phyloP scores from a whole-genome alignment of 805 yeast genomes.

The Cyberlindnera sargentensis region DNA sequence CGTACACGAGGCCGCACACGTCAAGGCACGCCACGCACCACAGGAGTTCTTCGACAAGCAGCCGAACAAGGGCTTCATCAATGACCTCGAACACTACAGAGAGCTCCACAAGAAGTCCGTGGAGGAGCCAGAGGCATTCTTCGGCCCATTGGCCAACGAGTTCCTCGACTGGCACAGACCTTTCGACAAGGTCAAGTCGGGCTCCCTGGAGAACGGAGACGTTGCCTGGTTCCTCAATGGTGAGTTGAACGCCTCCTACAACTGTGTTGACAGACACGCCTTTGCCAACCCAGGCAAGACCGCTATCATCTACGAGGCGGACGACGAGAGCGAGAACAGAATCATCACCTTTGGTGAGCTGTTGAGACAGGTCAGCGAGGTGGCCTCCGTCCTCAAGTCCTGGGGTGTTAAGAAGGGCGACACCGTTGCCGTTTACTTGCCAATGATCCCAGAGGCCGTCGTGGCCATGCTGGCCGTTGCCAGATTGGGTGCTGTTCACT shows the following conservation, averaged over 20 bases:
- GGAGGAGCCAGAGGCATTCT: slow-evolving; percentile 72
- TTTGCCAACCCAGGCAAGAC: slow-evolving; percentile 75
- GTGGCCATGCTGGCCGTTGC: slow-evolving; percentile 90
- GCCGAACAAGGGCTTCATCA: slow-evolving; percentile 26
- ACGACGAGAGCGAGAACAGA: slow-evolving; percentile 70
- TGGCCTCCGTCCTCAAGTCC: slow-evolving; percentile 74
- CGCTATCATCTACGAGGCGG: slow-evolving; percentile 90
- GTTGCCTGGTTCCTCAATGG: slow-evolving; percentile 94
- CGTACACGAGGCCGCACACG: slow-evolving; percentile 34
- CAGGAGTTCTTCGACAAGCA: slow-evolving; percentile 34
- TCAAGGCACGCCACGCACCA: slow-evolving; percentile 27
- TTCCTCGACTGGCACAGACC: slow-evolving; percentile 75
- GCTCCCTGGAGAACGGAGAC: slow-evolving; percentile 68
- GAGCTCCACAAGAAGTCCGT: slow-evolving; percentile 68
- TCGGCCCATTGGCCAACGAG: slow-evolving; percentile 68
- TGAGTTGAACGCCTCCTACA: slow-evolving; percentile 85
- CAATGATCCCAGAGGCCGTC: slow-evolving; percentile 96
- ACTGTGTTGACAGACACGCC: slow-evolving; percentile 96
- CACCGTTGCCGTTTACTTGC: slow-evolving; percentile 91
- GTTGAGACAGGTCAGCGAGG: slow-evolving; percentile 73
- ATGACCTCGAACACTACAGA: slow-evolving; percentile 55
- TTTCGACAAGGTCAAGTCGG: slow-evolving; percentile 50
- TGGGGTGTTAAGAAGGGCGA: slow-evolving; percentile 94
- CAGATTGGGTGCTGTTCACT: slow-evolving; percentile 92
- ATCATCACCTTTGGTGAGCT: slow-evolving; percentile 81